Base-by-base conservation (phyloP, 2,329 filamentous ascomycete species). In the Hypomyces perniciosus region DNA sequence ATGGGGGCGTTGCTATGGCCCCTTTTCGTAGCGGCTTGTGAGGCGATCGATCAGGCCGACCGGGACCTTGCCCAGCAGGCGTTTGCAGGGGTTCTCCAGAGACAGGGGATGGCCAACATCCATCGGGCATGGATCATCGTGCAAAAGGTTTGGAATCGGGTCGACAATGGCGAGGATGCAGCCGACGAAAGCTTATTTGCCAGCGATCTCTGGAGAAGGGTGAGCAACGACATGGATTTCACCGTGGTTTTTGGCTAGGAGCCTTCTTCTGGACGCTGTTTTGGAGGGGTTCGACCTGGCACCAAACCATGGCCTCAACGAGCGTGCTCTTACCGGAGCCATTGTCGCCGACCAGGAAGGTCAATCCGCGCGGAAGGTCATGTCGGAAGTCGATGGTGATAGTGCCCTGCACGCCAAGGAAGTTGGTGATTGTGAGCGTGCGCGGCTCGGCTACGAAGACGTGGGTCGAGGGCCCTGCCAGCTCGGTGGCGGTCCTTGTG, bases 21-120 rank as follows among this genome's bases (percentile, higher is more conserved):
- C 1, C 67, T 85, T 2, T 85, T 85, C 57, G 80, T 82, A 8
- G 78, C 80, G 2, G 75, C 79, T 1, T 84, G 81, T 59, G 82
- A 85, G 62, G 81, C 81, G 1, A 66, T 71, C 7, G 69, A 62
- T 12, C 57, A 63, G 1, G 68, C 67, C 7, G 81, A 85, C 60
- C 68, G 81, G 12, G 69, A 68, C 5, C 65, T 80, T 13, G 79
- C 81, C 4, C 63, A 70, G 28, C 68, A 69, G 49, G 70, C 78
- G 0, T 84, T 85, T 58, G 62, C 65, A 4, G 76, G 75, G 5
- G 71, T 83, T 7, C 75, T 78, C 52, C 72, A 68, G 48, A 68
- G 80, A 13, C 83, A 85, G 62, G 81, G 82, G 20, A 85, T 85
- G 82, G 75, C 74, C 13, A 86, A 85, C 58, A 84, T 85, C 51